These are phyloP conservation scores for Populus euphratica DNA, from an alignment of 345 rosid genomes.

Conservation along the genomic window DNA sequence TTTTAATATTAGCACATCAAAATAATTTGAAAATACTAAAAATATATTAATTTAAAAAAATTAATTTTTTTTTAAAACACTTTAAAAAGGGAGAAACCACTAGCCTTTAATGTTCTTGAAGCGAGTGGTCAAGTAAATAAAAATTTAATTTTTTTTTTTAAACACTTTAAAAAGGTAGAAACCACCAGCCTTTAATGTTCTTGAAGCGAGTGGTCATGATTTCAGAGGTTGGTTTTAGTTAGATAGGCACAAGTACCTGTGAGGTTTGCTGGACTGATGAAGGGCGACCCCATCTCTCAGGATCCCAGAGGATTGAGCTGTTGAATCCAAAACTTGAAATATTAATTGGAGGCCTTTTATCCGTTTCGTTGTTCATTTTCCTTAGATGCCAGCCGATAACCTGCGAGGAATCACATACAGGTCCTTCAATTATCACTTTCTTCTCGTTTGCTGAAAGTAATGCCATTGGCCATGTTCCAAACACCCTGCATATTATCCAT, in stretches of 20 bases:
- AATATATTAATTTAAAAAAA: no score
- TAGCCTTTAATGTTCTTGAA: no score
- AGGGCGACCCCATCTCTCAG: constrained; percentile 83
- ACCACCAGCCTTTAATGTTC: no score
- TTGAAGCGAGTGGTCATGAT: background rate
- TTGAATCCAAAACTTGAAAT: constrained; percentile 49
- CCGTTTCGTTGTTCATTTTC: constrained; percentile 48
- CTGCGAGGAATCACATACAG: constrained; percentile 73
- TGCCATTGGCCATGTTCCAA: constrained; percentile 93
- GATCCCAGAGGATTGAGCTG: constrained; percentile 83
- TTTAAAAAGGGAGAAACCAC: no score
- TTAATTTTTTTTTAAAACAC: no score
- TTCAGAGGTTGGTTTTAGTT: background rate
- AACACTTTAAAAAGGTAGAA: no score
- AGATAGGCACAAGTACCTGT: constrained; percentile 10
- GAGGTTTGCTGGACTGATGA: constrained; percentile 23
- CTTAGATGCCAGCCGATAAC: constrained; percentile 85
- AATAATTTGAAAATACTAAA: no score
- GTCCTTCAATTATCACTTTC: constrained; percentile 71
- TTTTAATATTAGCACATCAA: no score
- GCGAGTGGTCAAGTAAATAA: no score
- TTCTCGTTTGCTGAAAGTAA: constrained; percentile 55
- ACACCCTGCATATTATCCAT: constrained; percentile 44
- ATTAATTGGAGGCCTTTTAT: constrained; percentile 35
- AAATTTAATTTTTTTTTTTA: no score